Base-by-base conservation (phyloP, 768 basidiomycete genomes). In the Daedalea quercina region DNA sequence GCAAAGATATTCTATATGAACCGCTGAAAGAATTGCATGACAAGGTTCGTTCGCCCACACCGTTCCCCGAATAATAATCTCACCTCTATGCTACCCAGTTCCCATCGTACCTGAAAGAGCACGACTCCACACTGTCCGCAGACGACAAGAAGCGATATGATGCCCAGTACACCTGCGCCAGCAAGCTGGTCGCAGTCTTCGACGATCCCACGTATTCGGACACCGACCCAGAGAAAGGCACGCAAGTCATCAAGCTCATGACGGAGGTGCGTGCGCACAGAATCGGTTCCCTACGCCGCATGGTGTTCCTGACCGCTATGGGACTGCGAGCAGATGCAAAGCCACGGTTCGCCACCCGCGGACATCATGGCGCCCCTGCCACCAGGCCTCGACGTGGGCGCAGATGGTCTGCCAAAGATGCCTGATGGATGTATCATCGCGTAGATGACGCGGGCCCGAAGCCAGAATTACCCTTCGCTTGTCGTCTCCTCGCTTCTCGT, bases 281-380 rank as follows among this genome's bases (percentile, higher is more conserved):
- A 31, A 15, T 22, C 22, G 15, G 3, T 50, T 15, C 6, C 43
- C 9, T 33, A n/a, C 19, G 20, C 31, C 15, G 17, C 20, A 28
- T 4, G 3, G 24, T 48, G 45, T 51, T 17, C 6, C 54, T 35
- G 40, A 25, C 23, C 22, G 12, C 40, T 40, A 15, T 44, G 28
- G 48, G 19, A 15, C 7, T 44, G 25, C 47, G n/a, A n/a, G 28
- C 56, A 90, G 87, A 83, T 94, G 77, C 90, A 94, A 75, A 71
- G 73, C 2, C 76, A 81, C 51, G 90, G 91, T 6, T 78, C 85
- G 3, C 91, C 90, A 0, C 91, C 91, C 2, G 63, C 78, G 19
- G 88, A 90, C 60, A 77, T 93, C 47, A 91, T 93, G 87, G 91
- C 90, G 1, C 79, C 82, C 0, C 72, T 93, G 45, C 91, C 91